These are phyloP conservation scores for Euphrasia confusa DNA, from an alignment of 257 asterid species.

Conservation along the genomic window DNA sequence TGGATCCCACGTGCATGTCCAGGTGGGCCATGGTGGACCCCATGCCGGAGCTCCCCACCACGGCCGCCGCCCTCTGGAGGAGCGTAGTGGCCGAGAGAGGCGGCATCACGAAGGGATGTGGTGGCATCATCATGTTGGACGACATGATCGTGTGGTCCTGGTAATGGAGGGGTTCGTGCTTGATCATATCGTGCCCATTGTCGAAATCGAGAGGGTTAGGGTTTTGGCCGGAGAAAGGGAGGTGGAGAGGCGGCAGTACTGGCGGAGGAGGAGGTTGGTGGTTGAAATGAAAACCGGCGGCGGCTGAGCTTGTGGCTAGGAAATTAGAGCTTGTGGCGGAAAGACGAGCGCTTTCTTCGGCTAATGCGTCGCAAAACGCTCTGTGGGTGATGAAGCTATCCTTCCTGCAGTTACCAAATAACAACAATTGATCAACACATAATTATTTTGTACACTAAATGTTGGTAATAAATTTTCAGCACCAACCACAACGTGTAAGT, in stretches of 20 bases:
- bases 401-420: constrained; percentile 42
- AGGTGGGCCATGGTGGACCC: constrained; percentile 64
- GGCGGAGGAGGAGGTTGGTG: constrained; percentile 22
- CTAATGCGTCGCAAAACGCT: constrained; percentile 89
- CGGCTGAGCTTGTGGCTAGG: no score
- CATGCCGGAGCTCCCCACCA: constrained; percentile 40
- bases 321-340: constrained; percentile 44
- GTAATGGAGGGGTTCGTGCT: constrained; percentile 43
- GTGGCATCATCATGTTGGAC: constrained; percentile 21
- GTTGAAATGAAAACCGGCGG: constrained; percentile 31
- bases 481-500: constrained; percentile 17
- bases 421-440: no score
- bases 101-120: constrained; percentile 29
- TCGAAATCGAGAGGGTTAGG: not conserved
- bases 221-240: constrained; percentile 28
- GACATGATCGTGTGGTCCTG: constrained; percentile 21
- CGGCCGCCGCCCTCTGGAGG: constrained; percentile 57
- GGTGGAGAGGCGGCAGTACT: constrained; percentile 11
- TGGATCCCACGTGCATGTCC: constrained; percentile 37
- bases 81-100: constrained; percentile 71
- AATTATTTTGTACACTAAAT: no score
- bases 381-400: constrained; percentile 85
- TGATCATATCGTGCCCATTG: constrained; percentile 28
- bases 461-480: constrained; percentile 16
- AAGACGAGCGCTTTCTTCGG: constrained; percentile 82